Evolutionary conservation across 805 yeast species (phyloP), one percentile per base, ranked within the genome.

Genomic region (Saccharomycopsis capsularis): DNA sequence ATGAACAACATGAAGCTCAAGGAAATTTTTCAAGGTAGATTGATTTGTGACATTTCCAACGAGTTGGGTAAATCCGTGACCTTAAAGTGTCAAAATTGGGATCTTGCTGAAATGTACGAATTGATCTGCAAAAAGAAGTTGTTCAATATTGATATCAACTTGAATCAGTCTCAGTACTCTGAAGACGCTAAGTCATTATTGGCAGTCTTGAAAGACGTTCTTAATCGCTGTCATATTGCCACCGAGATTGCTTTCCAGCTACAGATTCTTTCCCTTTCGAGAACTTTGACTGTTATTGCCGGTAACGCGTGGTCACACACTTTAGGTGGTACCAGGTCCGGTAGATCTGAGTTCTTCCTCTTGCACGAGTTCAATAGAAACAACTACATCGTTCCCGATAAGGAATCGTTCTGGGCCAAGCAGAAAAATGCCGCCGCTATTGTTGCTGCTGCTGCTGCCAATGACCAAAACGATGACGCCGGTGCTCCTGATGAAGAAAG

Each of bases 281-380:
- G 87, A 58, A 96, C 90, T 60, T 71, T 93, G 59, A 93, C 99
- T 1, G 85, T 83, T 56, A 71, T 93, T 53, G 97, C 98, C 1
- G 99, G 99, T 58, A 93, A 93, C 63, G 91, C 96, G 0, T 93
- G 99, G 99, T 77, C 95, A 1, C 89, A 87, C 55, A 93, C 99
- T 0, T 71, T 93, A 44, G 82, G 88, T 45, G 99, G 99, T 66
- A 88, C 97, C 0, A 76, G 99, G 59, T 95, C 96, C 7, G 97
- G 95, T 58, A 78, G 99, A 68, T 91, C 91, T 66, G 98, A 93
- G 64, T 93, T 70, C 62, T 86, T 93, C 74, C 70, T 93, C 64
- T 68, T 93, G 48, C 99, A 93, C 64, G 98, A 93, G 67, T 93
- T 93, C 65, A 74, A 81, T 7, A 78, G 82, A 59, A 79, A 82